Conservation (phyloP, 441 rosid genomes). For the Kokia cookei region DNA sequence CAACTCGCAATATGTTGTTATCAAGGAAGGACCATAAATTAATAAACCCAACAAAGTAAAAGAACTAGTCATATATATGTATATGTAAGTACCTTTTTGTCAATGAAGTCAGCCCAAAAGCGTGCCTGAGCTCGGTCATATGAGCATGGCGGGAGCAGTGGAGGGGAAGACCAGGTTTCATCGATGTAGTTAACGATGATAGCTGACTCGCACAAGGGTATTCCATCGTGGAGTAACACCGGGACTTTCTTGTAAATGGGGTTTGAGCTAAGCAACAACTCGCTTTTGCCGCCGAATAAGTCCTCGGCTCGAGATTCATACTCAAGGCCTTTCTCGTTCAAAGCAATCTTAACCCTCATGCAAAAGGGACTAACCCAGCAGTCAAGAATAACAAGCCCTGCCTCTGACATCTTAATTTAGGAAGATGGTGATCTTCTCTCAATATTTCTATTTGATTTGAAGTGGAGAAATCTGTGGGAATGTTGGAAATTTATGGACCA, state of each 20-base stretch:
- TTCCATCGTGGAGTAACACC: conserved; percentile 38
- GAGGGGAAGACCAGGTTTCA: conserved; percentile 45
- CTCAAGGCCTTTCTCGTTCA: conserved; percentile 40
- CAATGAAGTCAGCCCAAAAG: conserved; percentile 54
- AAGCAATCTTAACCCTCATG: conserved; percentile 39
- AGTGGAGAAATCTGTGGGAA: neutral
- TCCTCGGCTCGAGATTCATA: conserved; percentile 34
- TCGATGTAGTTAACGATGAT: conserved; percentile 42
- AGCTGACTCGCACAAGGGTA: conserved; percentile 42
- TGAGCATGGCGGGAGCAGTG: conserved; percentile 42
- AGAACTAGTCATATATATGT: neutral
- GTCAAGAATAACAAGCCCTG: conserved; percentile 27
- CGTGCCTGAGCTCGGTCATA: conserved; percentile 39
- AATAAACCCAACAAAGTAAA: neutral
- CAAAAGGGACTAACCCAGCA: conserved; percentile 45
- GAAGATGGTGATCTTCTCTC: neutral
- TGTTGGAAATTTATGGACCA: neutral
- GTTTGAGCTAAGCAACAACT: conserved; percentile 43
- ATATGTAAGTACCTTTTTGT: conserved; percentile 37
- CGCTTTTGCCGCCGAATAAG: conserved; percentile 47
- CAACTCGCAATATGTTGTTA: neutral
- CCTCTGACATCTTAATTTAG: conserved; percentile 1
- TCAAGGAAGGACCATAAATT: neutral
- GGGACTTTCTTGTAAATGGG: conserved; percentile 51
- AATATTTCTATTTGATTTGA: neutral